phyloP scores from a whole-genome alignment of 495 filamentous ascomycete species.

The Parmelia sp. region DNA sequence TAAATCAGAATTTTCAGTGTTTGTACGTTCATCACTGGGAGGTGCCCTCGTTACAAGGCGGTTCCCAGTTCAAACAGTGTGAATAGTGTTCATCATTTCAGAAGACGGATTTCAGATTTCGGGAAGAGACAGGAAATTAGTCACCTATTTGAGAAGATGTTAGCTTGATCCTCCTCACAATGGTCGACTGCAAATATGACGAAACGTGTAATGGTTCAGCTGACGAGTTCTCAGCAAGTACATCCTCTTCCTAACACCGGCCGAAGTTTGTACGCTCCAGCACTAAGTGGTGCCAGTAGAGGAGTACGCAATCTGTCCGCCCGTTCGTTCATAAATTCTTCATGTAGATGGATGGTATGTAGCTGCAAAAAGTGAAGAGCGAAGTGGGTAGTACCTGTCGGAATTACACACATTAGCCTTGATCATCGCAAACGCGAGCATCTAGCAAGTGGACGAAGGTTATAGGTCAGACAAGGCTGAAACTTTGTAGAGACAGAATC shows the following conservation, averaged over 20 bases:
- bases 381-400: constrained; percentile 48
- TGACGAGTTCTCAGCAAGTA: constrained; percentile 98
- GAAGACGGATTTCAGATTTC: constrained; percentile 34
- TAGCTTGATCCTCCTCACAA: constrained; percentile 11
- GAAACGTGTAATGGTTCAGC: constrained; percentile 57
- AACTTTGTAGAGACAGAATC: constrained; percentile 79
- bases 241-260: constrained; percentile 56
- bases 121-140: constrained; percentile 16
- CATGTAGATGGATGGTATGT: constrained; percentile 43
- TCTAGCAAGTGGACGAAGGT: constrained; percentile 17
- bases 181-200: neutral
- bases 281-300: constrained; percentile 54
- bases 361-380: constrained; percentile 17
- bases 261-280: constrained; percentile 86
- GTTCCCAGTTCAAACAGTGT: constrained; percentile 91
- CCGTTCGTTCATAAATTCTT: constrained; percentile 98
- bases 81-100: constrained; percentile 83
- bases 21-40: constrained; percentile 70
- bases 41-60: constrained; percentile 66
- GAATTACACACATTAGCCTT: constrained; percentile 40
- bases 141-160: constrained; percentile 24
- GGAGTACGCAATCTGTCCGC: constrained; percentile 87
- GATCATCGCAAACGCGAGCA: constrained; percentile 34
- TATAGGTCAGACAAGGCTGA: constrained; percentile 95
- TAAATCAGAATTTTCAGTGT: constrained; percentile 97